These are phyloP conservation scores for Curvularia lunata DNA, from an alignment of 2,329 filamentous ascomycete species.

Conservation along the genomic window DNA sequence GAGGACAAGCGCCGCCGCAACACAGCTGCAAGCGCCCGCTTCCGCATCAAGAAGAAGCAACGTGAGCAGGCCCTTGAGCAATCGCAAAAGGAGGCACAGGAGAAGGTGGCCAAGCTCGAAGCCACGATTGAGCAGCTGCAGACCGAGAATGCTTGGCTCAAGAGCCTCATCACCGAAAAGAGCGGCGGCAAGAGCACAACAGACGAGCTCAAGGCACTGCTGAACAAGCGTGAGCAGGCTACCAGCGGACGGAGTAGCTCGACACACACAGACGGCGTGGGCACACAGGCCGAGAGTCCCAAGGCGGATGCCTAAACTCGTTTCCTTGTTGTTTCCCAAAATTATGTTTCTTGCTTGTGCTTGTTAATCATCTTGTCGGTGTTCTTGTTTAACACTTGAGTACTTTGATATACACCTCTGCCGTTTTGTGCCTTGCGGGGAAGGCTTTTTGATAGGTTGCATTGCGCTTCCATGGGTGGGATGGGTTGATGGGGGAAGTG, in stretches of 20 bases:
- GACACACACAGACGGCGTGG: slow-evolving; percentile 48
- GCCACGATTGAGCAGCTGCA: slow-evolving; percentile 57
- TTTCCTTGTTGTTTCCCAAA: slow-evolving; percentile 15
- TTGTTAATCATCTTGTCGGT: neutral
- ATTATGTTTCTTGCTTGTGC: slow-evolving; percentile 1
- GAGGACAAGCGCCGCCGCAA: slow-evolving; percentile 62
- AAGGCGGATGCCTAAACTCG: slow-evolving; percentile 41
- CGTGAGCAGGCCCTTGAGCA: slow-evolving; percentile 60
- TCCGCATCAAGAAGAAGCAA: slow-evolving; percentile 64
- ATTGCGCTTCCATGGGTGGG: neutral
- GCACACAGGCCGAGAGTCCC: slow-evolving; percentile 36
- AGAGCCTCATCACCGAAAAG: slow-evolving; percentile 60
- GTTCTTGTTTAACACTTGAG: neutral
- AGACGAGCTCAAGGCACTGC: slow-evolving; percentile 41
- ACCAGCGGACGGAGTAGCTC: slow-evolving; percentile 44
- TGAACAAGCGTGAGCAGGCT: slow-evolving; percentile 46
- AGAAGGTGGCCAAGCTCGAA: slow-evolving; percentile 55
- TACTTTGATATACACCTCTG: slow-evolving; percentile 1
- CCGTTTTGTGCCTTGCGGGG: neutral
- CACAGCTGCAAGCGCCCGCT: slow-evolving; percentile 60
- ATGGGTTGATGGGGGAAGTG: neutral
- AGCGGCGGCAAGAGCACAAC: slow-evolving; percentile 46
- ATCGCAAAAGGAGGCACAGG: slow-evolving; percentile 58
- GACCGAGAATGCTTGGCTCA: slow-evolving; percentile 61
- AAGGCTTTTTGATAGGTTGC: neutral